Conservation (phyloP, 495 filamentous ascomycete genomes). For the Neurospora sp. region DNA sequence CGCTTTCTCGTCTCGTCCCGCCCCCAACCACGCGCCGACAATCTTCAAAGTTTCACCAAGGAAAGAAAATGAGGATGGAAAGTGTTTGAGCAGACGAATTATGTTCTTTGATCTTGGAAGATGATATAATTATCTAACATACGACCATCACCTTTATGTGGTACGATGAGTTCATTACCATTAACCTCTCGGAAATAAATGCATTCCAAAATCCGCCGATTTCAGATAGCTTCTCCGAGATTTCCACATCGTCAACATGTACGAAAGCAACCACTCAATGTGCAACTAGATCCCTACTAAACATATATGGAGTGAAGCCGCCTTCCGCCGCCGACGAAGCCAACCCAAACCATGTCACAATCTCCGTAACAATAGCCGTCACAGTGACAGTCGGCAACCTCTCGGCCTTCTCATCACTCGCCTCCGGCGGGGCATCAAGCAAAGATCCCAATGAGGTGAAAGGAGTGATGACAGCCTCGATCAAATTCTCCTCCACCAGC, state of each 20-base stretch:
- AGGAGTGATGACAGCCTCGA: background rate
- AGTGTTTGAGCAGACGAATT: background rate
- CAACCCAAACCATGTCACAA: background rate
- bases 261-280: background rate
- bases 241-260: background rate
- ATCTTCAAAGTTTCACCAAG: background rate
- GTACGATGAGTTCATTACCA: background rate
- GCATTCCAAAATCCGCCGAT: background rate
- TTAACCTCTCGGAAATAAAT: background rate
- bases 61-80: background rate
- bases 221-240: background rate
- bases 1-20: background rate
- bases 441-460: background rate
- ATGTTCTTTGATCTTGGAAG: background rate
- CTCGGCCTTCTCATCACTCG: background rate
- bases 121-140: background rate
- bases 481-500: background rate
- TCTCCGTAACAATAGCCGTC: background rate
- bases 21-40: background rate
- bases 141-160: background rate
- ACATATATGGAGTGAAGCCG: background rate
- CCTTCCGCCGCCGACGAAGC: background rate
- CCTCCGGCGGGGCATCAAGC: background rate
- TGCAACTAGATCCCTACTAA: too few species aligned
- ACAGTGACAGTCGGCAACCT: background rate